phyloP scores from a whole-genome alignment of 306 rosid species.

The Ochetophila trinervis region DNA sequence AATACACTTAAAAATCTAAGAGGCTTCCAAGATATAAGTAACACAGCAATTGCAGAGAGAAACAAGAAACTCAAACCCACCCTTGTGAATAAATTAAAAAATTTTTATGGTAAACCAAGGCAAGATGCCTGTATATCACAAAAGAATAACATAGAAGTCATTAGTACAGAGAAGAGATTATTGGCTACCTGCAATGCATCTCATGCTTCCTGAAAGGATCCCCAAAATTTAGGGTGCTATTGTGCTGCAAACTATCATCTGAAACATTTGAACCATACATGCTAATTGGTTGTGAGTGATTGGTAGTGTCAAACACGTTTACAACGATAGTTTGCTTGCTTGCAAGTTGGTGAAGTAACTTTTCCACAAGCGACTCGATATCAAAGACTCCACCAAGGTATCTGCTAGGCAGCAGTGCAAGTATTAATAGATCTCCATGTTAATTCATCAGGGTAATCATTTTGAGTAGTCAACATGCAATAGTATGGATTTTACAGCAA shows the following conservation, averaged over 20 bases:
- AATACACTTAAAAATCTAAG: too few species aligned
- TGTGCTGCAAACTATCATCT: constrained; percentile 55
- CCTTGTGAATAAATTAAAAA: background rate
- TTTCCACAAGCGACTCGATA: constrained; percentile 91
- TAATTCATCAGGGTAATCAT: background rate
- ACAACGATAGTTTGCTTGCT: constrained; percentile 94
- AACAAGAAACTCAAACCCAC: background rate
- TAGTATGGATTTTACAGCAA: background rate
- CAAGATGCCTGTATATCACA: constrained; percentile 1
- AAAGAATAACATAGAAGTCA: constrained; percentile 1
- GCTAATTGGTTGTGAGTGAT: constrained; percentile 69
- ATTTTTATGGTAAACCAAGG: constrained; percentile 9
- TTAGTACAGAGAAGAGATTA: background rate
- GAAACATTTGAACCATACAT: constrained; percentile 86
- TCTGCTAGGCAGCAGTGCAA: constrained; percentile 43
- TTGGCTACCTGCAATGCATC: constrained; percentile 88
- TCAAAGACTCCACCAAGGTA: constrained; percentile 97
- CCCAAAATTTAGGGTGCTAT: constrained; percentile 80
- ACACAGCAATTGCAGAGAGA: background rate
- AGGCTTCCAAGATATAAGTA: background rate
- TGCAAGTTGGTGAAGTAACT: constrained; percentile 92
- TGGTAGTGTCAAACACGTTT: constrained; percentile 87
- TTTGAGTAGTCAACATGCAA: background rate
- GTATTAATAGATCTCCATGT: constrained; percentile 3
- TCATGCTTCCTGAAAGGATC: constrained; percentile 95